Evolutionary conservation across 176 grass and related monocot species (phyloP).

Genomic region (Neostapfia colusana): DNA sequence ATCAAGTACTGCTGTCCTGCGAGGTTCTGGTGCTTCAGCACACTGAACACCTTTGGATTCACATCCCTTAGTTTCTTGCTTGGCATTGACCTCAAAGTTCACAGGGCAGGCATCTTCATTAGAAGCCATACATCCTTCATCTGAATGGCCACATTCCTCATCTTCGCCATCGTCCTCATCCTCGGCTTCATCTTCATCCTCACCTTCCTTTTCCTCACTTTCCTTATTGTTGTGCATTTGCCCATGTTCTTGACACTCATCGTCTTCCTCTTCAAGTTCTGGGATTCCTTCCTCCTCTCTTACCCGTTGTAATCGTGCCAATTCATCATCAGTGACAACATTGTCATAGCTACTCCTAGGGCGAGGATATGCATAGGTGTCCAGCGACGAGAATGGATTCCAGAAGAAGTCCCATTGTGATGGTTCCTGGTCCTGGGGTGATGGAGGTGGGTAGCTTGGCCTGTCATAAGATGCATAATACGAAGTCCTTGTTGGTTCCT

Average conservation of each 20-base stretch:
- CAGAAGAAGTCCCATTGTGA: slow-evolving; percentile 88
- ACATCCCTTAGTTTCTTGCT: slow-evolving; percentile 54
- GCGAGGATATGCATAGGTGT: slow-evolving; percentile 59
- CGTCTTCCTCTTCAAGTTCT: slow-evolving; percentile 90
- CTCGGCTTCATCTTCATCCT: slow-evolving; percentile 29
- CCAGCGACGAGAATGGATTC: slow-evolving; percentile 83
- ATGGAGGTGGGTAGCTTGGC: slow-evolving; percentile 51
- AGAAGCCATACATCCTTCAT: slow-evolving; percentile 43
- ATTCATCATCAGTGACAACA: slow-evolving; percentile 75
- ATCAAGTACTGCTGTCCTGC: slow-evolving; percentile 50
- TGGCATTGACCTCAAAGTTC: slow-evolving; percentile 44
- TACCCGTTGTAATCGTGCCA: slow-evolving; percentile 71
- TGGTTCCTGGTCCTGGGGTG: slow-evolving; percentile 67
- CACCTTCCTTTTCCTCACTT: slow-evolving; percentile 20
- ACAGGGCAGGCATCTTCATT: slow-evolving; percentile 27
- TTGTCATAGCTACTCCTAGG: slow-evolving; percentile 56
- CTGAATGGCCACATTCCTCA: slow-evolving; percentile 37
- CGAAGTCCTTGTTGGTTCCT: slow-evolving; percentile 66
- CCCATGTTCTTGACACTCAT: slow-evolving; percentile 44
- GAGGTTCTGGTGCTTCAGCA: slow-evolving; percentile 46
- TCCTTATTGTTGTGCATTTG: slow-evolving; percentile 47
- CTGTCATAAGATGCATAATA: slow-evolving; percentile 52
- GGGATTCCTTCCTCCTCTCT: slow-evolving; percentile 98
- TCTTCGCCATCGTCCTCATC: slow-evolving; percentile 13
- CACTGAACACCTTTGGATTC: slow-evolving; percentile 62